These are phyloP conservation scores for Stevia rebaudiana DNA, from an alignment of 140 eudicot species.

Conservation along the genomic window DNA sequence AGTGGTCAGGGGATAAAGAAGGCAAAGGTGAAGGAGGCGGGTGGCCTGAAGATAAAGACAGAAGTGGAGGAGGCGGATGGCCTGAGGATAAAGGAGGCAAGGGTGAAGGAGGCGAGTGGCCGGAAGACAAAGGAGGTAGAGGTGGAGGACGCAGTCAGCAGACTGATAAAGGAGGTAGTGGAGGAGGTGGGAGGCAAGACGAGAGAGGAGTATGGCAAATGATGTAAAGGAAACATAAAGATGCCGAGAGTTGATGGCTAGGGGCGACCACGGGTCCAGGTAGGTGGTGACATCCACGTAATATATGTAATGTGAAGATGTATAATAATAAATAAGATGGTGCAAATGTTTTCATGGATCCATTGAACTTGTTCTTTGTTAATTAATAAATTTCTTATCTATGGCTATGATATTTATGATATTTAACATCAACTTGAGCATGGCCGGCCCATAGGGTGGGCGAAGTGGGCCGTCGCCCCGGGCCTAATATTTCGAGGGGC, in stretches of 20 bases:
- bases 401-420: too few relatives aligned
- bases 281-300: not conserved
- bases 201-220: too few relatives aligned
- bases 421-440: too few relatives aligned
- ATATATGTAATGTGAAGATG: not conserved
- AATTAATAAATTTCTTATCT: not conserved
- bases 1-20: too few relatives aligned
- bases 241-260: too few relatives aligned
- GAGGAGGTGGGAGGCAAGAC: not conserved
- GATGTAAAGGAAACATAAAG: not conserved
- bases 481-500: too few relatives aligned
- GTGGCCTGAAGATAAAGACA: slow-evolving; percentile 12
- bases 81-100: not conserved
- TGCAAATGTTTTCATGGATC: not conserved
- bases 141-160: slow-evolving; percentile 18
- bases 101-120: too few relatives aligned
- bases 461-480: too few relatives aligned
- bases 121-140: slow-evolving; percentile 17
- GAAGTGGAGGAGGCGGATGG: not conserved
- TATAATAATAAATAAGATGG: not conserved
- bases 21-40: slow-evolving; percentile 14
- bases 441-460: too few relatives aligned
- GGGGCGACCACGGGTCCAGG: not conserved
- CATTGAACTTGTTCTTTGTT: not conserved
- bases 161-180: slow-evolving; percentile 14